Base-by-base conservation (phyloP, 2,329 filamentous ascomycete genomes). In the Lomentospora prolificans region DNA sequence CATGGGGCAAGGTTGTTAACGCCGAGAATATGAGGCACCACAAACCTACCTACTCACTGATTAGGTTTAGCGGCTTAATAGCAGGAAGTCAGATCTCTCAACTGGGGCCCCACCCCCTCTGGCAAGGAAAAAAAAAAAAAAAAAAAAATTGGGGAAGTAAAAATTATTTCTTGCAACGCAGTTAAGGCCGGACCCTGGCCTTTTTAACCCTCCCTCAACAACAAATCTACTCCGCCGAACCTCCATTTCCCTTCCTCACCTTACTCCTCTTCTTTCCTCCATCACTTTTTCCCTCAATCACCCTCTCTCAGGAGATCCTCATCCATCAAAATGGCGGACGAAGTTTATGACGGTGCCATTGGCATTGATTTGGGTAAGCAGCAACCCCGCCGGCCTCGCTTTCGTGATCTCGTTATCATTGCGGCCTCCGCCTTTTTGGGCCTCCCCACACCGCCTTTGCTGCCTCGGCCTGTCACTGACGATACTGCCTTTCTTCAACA, bases 341-440 rank as follows among this genome's bases (percentile, higher is more conserved):
- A 96, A 86, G 86, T 95, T 69, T 99, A 97, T 77, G 94, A 99
- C 75, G 94, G 94, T 88, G 94, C 94, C 85, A 90, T 97, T 80
- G 94, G 94, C 85, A 99, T 99, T 81, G 94, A 99, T 86, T 84
- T 99, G 80, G 94, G 92, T 95, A 80, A 69, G 86, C n/a, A 55
- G 30, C 27, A 36, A 39, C 48, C 48, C 48, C 48, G 27, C 24
- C 25, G 48, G 12, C 48, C 24, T 31, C 10, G 24, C 2, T 22
- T 10, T 14, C 12, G 17, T 17, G n/a, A n/a, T 14, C 5, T 5
- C 5, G 14, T 9, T 25, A 7, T 46, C 52, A n/a, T n/a, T n/a
- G n/a, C n/a, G n/a, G n/a, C n/a, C n/a, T 44, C 61, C 56, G 55
- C 54, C 55, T 46, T 56, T 58, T 36, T 36, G 9, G 28, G 51